A percentile compares a stretch with the other conserved stretches of the same genome.
phyloP scores from a whole-genome alignment of 352 stramenopile species.

The Pythium volutum region DNA sequence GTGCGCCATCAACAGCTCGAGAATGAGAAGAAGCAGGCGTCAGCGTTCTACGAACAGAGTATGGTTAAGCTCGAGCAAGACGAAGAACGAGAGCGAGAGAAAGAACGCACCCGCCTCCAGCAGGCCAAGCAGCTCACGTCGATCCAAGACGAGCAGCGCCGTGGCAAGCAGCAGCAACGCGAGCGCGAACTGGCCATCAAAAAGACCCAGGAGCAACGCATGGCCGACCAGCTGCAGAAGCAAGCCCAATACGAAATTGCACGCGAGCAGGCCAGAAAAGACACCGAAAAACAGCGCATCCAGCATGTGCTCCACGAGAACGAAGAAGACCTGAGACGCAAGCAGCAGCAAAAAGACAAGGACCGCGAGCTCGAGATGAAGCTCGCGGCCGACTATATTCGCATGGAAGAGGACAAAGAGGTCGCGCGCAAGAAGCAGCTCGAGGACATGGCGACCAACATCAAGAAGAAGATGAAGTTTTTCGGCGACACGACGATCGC shows the following conservation, averaged over 20 bases:
- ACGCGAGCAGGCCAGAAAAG: constrained; percentile 44
- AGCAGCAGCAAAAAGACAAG: constrained; percentile 44
- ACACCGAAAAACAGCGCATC: constrained; percentile 62
- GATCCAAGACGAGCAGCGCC: constrained; percentile 67
- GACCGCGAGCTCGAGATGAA: constrained; percentile 66
- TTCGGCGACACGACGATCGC: constrained; percentile 78
- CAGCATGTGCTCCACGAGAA: constrained; percentile 62
- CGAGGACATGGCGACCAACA: constrained; percentile 65
- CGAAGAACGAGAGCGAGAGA: constrained; percentile 55
- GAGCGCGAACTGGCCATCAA: constrained; percentile 48
- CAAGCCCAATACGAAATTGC: constrained; percentile 55
- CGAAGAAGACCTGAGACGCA: constrained; percentile 53
- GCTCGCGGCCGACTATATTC: constrained; percentile 64
- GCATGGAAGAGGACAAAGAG: constrained; percentile 75
- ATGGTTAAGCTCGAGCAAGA: constrained; percentile 42
- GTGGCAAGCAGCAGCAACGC: constrained; percentile 51
- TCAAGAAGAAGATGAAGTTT: constrained; percentile 84
- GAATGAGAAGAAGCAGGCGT: constrained; percentile 39
- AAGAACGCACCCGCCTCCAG: constrained; percentile 51
- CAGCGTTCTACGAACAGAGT: constrained; percentile 51
- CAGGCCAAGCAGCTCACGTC: constrained; percentile 57
- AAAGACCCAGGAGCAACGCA: constrained; percentile 49
- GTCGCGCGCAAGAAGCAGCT: constrained; percentile 54
- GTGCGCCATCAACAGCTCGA: constrained; percentile 35
- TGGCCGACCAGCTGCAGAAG: constrained; percentile 42